Percentiles rank a stretch among this genome's conserved stretches.
phyloP scores from a whole-genome alignment of 257 asterid species.

The Petunia secreta region DNA sequence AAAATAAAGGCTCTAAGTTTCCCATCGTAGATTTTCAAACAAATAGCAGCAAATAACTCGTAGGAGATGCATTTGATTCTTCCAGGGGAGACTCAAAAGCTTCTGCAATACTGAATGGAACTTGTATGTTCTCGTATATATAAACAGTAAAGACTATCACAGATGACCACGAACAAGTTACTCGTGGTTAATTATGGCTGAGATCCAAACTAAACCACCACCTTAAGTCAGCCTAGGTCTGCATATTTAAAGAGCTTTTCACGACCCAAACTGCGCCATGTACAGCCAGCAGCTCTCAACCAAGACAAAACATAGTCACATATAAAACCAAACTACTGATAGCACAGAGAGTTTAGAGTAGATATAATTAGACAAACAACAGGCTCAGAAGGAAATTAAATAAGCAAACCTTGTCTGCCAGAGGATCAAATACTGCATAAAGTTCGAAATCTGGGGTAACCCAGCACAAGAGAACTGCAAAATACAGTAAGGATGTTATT shows the following conservation, averaged over 20 bases:
- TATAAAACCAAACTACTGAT: neutral
- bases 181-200: neutral
- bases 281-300: neutral
- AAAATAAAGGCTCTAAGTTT: neutral
- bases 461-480: conserved; percentile 92
- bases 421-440: conserved; percentile 98
- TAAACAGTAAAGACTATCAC: neutral
- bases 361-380: neutral
- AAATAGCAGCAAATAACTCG: neutral
- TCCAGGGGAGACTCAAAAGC: neutral
- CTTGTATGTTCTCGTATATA: neutral
- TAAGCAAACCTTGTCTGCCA: conserved; percentile 87
- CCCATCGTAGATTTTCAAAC: neutral
- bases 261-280: neutral
- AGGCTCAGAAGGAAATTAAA: neutral
- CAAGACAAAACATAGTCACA: neutral
- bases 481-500: neutral
- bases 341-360: neutral
- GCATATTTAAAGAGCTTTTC: neutral
- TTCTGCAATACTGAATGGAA: neutral
- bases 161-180: neutral
- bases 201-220: neutral
- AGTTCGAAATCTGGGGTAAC: conserved; percentile 92
- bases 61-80: neutral
- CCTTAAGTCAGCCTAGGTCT: neutral